phyloP scores from a whole-genome alignment of 768 basidiomycete species.

The Naganishia kalamii region DNA sequence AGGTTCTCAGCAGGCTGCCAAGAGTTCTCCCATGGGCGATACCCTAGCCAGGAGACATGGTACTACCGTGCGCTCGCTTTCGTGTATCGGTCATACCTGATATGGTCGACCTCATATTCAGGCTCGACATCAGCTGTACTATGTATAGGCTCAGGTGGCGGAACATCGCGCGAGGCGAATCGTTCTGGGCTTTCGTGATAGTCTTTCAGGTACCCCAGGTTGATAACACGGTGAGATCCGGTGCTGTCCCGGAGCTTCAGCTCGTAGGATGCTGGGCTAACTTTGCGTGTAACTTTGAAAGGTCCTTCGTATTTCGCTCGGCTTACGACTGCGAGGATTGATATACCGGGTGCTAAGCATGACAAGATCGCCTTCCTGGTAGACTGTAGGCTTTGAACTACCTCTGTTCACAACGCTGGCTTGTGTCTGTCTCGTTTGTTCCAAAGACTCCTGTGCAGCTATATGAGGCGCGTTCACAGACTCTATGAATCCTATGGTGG shows the following conservation, averaged over 20 bases:
- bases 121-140: no score
- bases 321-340: slow-evolving; percentile 10
- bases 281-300: slow-evolving; percentile 21
- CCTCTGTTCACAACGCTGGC: not conserved
- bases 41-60: no score
- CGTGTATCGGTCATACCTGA: no score
- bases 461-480: no score
- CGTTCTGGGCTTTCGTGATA: no score
- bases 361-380: not conserved
- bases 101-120: no score
- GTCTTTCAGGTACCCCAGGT: not conserved
- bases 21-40: no score
- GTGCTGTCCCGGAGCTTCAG: slow-evolving; percentile 24
- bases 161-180: no score
- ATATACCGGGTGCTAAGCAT: not conserved
- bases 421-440: not conserved
- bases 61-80: no score
- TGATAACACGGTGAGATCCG: slow-evolving; percentile 29
- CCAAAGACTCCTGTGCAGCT: not conserved
- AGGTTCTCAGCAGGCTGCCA: no score
- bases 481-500: no score
- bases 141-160: no score
- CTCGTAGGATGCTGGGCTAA: slow-evolving; percentile 19
- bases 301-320: slow-evolving; percentile 28
- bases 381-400: not conserved